Conservation (phyloP, 2,329 filamentous ascomycete genomes). For the Chaetomium olivaceum region DNA sequence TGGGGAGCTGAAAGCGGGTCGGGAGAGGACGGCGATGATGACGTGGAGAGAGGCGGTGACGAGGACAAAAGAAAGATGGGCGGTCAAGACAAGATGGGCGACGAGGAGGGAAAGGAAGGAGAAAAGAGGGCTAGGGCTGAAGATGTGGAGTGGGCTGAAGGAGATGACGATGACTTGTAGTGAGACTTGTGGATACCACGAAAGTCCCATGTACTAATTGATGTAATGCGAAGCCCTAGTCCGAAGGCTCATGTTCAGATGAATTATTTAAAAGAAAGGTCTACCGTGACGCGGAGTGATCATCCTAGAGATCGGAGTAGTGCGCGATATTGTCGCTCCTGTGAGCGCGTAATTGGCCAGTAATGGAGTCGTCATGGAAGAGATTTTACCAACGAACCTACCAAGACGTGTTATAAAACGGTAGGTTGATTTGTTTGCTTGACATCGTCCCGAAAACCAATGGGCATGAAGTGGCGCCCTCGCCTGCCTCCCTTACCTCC, state of each 20-base stretch:
- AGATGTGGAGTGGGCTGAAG: slow-evolving; percentile 8
- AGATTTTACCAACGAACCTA: neutral
- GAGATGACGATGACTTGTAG: slow-evolving; percentile 18
- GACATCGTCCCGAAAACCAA: neutral
- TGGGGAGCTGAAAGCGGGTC: slow-evolving; percentile 19
- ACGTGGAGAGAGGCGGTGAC: neutral
- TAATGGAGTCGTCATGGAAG: neutral
- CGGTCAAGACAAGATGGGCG: neutral
- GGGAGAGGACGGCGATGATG: neutral
- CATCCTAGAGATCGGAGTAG: neutral
- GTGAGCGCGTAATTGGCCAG: neutral
- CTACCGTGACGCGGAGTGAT: neutral
- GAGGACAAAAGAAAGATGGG: too few relatives aligned
- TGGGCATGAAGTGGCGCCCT: neutral
- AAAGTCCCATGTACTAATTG: neutral
- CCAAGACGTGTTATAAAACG: neutral
- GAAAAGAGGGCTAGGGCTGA: neutral
- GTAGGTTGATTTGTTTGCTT: neutral
- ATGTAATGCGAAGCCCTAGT: neutral
- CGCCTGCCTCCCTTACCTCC: neutral
- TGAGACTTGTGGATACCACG: slow-evolving; percentile 18
- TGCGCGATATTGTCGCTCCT: neutral
- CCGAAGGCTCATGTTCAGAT: neutral
- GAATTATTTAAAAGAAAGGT: neutral
- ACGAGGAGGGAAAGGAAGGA: too few relatives aligned